phyloP scores from a whole-genome alignment of 805 yeast genomes.

The Ogataea trehalophila region DNA sequence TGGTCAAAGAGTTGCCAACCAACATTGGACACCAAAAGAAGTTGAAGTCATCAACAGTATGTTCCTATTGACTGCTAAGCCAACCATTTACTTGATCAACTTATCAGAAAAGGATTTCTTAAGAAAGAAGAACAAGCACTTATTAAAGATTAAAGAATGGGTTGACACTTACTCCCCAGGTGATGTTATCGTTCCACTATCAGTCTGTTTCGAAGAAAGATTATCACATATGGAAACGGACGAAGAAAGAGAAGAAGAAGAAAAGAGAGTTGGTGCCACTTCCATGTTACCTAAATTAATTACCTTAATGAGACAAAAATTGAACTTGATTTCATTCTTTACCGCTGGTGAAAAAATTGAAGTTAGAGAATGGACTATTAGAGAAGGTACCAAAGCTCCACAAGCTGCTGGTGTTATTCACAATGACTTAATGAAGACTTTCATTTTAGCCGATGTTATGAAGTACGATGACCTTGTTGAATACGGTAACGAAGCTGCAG shows the following conservation, averaged over 20 bases:
- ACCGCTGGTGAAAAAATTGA: conserved; percentile 79
- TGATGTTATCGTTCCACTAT: conserved; percentile 85
- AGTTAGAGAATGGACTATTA: conserved; percentile 85
- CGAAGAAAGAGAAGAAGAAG: conserved; percentile 32
- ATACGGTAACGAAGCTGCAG: conserved; percentile 45
- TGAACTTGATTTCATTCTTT: conserved; percentile 74
- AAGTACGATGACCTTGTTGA: conserved; percentile 58
- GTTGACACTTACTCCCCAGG: conserved; percentile 60
- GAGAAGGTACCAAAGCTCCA: conserved; percentile 72
- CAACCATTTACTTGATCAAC: conserved; percentile 74
- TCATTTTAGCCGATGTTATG: conserved; percentile 71
- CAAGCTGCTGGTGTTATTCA: conserved; percentile 91
- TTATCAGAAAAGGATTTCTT: conserved; percentile 67
- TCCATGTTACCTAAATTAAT: conserved; percentile 64
- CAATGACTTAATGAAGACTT: conserved; percentile 76
- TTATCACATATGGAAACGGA: conserved; percentile 83
- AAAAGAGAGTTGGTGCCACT: conserved; percentile 31
- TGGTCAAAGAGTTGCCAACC: conserved; percentile 57
- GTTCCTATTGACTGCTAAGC: conserved; percentile 80
- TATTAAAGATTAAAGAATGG: conserved; percentile 57
- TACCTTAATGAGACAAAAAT: conserved; percentile 56
- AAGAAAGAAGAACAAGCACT: conserved; percentile 46
- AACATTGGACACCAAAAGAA: conserved; percentile 59
- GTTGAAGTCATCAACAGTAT: conserved; percentile 63
- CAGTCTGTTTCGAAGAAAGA: conserved; percentile 89